phyloP scores from a whole-genome alignment of 1,139 yeast species.

The Zygosaccharomyces sapae region DNA sequence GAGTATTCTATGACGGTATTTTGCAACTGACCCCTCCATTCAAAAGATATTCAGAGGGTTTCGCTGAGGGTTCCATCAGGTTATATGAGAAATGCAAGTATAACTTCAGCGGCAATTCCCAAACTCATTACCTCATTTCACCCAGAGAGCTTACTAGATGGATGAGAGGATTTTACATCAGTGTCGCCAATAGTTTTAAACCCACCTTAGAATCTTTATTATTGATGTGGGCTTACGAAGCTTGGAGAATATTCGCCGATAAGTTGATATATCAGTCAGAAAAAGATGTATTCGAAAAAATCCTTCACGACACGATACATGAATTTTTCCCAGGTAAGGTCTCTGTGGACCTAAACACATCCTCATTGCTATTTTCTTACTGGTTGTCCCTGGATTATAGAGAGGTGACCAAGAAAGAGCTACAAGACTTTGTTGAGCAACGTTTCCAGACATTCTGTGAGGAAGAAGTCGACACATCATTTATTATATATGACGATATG shows the following conservation, averaged over 20 bases:
- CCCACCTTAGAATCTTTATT: slow-evolving; percentile 38
- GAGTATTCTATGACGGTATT: slow-evolving; percentile 52
- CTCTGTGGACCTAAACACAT: slow-evolving; percentile 43
- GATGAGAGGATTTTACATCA: slow-evolving; percentile 71
- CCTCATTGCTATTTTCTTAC: slow-evolving; percentile 53
- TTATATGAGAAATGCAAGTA: slow-evolving; percentile 50
- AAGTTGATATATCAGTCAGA: slow-evolving; percentile 53
- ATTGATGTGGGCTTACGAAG: slow-evolving; percentile 80
- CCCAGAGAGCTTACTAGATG: slow-evolving; percentile 93
- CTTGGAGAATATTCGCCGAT: slow-evolving; percentile 70
- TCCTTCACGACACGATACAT: slow-evolving; percentile 42
- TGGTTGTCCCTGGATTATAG: slow-evolving; percentile 69
- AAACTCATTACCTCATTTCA: slow-evolving; percentile 66
- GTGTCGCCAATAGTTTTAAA: slow-evolving; percentile 41
- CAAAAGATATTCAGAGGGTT: slow-evolving; percentile 47
- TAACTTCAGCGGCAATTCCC: slow-evolving; percentile 39
- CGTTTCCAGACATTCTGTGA: slow-evolving; percentile 71
- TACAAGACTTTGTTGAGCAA: slow-evolving; percentile 55
- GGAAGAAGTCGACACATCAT: slow-evolving; percentile 60
- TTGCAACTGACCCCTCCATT: slow-evolving; percentile 62
- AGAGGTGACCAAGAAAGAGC: slow-evolving; percentile 49
- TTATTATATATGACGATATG: slow-evolving; percentile 66
- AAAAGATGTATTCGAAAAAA: slow-evolving; percentile 47
- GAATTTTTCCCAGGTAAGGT: slow-evolving; percentile 49
- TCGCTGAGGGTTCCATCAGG: slow-evolving; percentile 64